Conservation (phyloP, 1,139 yeast genomes). For the Casaregolazyma suthepensis region DNA sequence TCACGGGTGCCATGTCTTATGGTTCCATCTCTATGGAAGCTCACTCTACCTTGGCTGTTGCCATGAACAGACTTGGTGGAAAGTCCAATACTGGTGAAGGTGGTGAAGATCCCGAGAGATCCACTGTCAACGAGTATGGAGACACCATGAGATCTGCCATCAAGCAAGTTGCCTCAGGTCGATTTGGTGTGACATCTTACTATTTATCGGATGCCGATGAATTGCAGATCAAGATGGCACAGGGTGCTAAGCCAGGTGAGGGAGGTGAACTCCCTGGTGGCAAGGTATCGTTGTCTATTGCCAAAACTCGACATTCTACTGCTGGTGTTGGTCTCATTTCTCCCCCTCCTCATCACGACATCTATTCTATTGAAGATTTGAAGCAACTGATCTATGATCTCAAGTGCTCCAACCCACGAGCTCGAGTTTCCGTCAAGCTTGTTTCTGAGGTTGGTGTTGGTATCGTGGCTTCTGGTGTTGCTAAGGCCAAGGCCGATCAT, state of each 20-base stretch:
- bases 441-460: conserved; percentile 99
- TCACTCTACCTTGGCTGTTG: conserved; percentile 94
- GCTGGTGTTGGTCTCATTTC: conserved; percentile 96
- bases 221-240: conserved; percentile 97
- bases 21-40: conserved; percentile 99
- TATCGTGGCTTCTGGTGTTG: conserved; percentile 98
- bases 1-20: conserved; percentile 98
- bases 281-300: conserved; percentile 83
- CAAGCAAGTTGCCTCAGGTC: conserved; percentile 95
- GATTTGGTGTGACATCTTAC: conserved; percentile 95
- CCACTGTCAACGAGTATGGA: conserved; percentile 67
- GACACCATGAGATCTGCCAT: conserved; percentile 98
- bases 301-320: conserved; percentile 93
- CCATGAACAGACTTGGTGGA: conserved; percentile 97
- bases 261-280: conserved; percentile 99
- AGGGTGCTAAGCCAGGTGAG: conserved; percentile 99
- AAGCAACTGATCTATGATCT: conserved; percentile 94
- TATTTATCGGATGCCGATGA: conserved; percentile 96
- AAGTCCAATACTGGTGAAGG: conserved; percentile 99
- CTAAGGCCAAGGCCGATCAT: conserved; percentile 97
- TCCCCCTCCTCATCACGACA: conserved; percentile 98
- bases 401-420: conserved; percentile 95
- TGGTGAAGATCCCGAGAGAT: conserved; percentile 96
- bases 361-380: conserved; percentile 95
- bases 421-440: conserved; percentile 91